Evolutionary conservation across 805 yeast species (phyloP).

Genomic region (Cyberlindnera meyerae): DNA sequence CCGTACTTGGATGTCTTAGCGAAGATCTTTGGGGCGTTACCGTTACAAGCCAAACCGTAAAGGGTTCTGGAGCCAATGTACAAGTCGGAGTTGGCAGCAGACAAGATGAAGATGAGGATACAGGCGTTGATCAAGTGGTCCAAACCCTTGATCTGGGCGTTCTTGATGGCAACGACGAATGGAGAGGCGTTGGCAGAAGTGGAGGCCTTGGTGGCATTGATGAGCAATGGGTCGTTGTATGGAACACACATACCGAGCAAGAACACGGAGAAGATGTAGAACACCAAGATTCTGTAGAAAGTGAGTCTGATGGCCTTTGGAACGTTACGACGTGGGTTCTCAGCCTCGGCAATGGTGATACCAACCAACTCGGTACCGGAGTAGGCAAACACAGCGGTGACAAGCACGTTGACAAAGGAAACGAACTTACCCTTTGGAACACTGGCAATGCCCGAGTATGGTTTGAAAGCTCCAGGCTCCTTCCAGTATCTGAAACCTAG

Average conservation of each 20-base stretch:
- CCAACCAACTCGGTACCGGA: constrained; percentile 69
- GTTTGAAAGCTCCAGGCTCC: constrained; percentile 60
- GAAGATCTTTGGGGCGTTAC: constrained; percentile 68
- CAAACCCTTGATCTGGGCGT: constrained; percentile 57
- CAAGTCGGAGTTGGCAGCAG: constrained; percentile 77
- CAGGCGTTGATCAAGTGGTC: constrained; percentile 77
- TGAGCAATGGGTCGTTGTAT: constrained; percentile 45
- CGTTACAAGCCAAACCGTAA: constrained; percentile 66
- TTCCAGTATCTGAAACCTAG: constrained; percentile 69
- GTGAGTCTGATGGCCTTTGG: constrained; percentile 70
- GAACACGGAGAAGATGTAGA: constrained; percentile 57
- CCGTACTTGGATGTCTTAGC: constrained; percentile 50
- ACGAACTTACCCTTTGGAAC: constrained; percentile 54
- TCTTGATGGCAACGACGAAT: constrained; percentile 74
- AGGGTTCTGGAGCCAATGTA: constrained; percentile 74
- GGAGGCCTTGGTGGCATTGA: constrained; percentile 42
- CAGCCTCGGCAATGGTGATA: constrained; percentile 69
- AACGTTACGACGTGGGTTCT: constrained; percentile 61
- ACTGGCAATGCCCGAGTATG: constrained; percentile 37
- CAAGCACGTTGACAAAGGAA: constrained; percentile 57
- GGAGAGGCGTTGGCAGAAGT: constrained; percentile 74
- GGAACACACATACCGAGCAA: constrained; percentile 68
- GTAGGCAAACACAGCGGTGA: constrained; percentile 64
- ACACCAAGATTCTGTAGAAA: constrained; percentile 61
- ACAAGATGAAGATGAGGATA: constrained; percentile 69